Base-by-base conservation (phyloP, 2,329 filamentous ascomycete species). In the Sarocladium brachiariae region DNA sequence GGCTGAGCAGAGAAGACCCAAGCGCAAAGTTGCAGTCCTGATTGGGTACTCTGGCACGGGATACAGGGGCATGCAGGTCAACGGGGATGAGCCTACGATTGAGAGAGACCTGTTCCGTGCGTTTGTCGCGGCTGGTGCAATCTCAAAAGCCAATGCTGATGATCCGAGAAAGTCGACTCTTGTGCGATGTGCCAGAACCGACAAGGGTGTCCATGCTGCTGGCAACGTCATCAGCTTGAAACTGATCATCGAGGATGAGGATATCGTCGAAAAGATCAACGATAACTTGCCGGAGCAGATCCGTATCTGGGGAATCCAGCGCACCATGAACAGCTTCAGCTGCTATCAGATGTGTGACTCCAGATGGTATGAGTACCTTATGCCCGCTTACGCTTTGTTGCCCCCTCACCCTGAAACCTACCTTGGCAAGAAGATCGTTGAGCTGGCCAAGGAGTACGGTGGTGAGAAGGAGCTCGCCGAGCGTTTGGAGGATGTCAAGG, bases 11-110 rank as follows among this genome's bases (percentile, higher is more conserved):
- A 84, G 92, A 56, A 83, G 83, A 51, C 93, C 93, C 21, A 99
- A 99, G 77, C 84, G 88, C 68, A 99, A 99, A 73, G 92, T 96
- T 47, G 93, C 92, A 35, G 90, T 99, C 27, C 74, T 97, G 74
- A 84, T 99, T 59, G 93, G 93, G 14, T 99, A 99, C 68, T 90
- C 91, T 5, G 93, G 93, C 47, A 96, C 89, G 9, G 93, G 93
- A 14, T 99, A 99, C 75, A 91, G 89, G 70, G 93, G 93, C 61
- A 95, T 99, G 84, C 93, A 99, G 71, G 87, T 99, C 64, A 84
- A 85, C 65, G 76, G 76, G 59, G 71, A 83, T 56, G 84, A 96
- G 63, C 91, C 90, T 71, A 99, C 92, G 0, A 97, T 99, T 56
- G 93, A 99, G 71, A 88, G 92, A 38, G 93, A 99, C 60, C 74